Base-by-base conservation (phyloP, 75 land plant genomes). In the Ceratopteris richardii region DNA sequence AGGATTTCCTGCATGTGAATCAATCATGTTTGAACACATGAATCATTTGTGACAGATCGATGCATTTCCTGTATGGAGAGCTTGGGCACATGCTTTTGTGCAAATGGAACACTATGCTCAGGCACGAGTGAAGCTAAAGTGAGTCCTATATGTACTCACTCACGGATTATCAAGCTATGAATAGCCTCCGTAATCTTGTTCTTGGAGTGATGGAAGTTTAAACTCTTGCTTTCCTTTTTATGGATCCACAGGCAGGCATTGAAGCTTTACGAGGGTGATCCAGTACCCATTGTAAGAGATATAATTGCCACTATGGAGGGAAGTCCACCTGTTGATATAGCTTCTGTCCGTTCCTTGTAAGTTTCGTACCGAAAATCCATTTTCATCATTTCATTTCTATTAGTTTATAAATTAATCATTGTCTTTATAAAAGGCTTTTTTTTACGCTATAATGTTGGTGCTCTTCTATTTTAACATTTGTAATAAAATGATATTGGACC, bases 61-160 rank as follows among this genome's bases (percentile, higher is more conserved):
- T 76, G 84, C 84, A 62, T 82, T 90, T 67, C 97, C 88, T 29
- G 99, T 90, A 11, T 95, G 99, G 99, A 95, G 78, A 82, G 86
- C 97, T 58, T 95, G 99, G 99, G 99, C 98, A 10, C 83, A 82
- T 68, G 99, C 99, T 50, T 79, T 95, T 54, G 71, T 95, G 67
- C 85, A 84, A 54, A 84, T 95, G 77, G 99, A 87, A 70, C 92
- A 82, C 58, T 90, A 95, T 83, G 78, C 80, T 60, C 99, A 90
- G 72, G 99, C 99, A 48, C 78, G 99, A 59, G 83, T 84, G 31
- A 95, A 90, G 54, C 86, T 95, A 52, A 83, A 86, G 96, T 86
- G 76, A 46, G 80, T 75, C 50, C 18, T 24, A n/a, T n/a, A n/a
- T n/a, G n/a, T n/a, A n/a, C n/a, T n/a, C n/a, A 40, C n/a, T n/a